Evolutionary conservation across 768 basidiomycete species (phyloP), one percentile per base, ranked within the genome.

Genomic region (Lactarius indigo): DNA sequence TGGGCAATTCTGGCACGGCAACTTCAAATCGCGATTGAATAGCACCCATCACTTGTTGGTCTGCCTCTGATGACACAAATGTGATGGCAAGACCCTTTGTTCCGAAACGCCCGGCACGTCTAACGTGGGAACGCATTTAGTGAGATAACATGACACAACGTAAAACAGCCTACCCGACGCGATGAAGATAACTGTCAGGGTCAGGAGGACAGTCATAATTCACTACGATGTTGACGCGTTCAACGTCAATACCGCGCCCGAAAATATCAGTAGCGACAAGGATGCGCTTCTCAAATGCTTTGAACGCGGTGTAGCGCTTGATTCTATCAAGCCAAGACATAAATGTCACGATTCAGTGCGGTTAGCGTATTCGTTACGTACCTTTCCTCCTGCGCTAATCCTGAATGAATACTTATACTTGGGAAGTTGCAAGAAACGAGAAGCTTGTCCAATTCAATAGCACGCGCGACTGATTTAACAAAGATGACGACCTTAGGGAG

Each of bases 11-110:
- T 5, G 96, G 89, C 50, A 99, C 94, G 37, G 94, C 95, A 35
- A 99, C 96, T 76, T 98, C 96, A 81, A 99, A 99, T 71, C 97
- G 81, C 47, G 92, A 88, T 78, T 99, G 97, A 72, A 99, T 98
- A 31, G 90, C 85, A 47, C 88, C 84, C 88, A 99, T 92, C 66
- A 99, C 96, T 77, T 93, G 91, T 75, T 92, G 87, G 74, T 99
- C 97, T 68, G 83, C 86, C 61, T 98, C 96, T 23, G 90, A 92
- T 5, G 96, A 87, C 50, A 98, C 92, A 74, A 96, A 99, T 1
- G 96, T 98, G 76, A 98, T 92, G 20, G 96, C 96, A 54, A 99
- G 89, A 84, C 97, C 97, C 79, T 98, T 98, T 39, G 97, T 99
- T 71, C 97, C 97, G 78, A 99, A 99, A 69, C 97, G 94, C 71